Evolutionary conservation across 306 rosid genomes (phyloP).

Genomic region (Sindora glabra): DNA sequence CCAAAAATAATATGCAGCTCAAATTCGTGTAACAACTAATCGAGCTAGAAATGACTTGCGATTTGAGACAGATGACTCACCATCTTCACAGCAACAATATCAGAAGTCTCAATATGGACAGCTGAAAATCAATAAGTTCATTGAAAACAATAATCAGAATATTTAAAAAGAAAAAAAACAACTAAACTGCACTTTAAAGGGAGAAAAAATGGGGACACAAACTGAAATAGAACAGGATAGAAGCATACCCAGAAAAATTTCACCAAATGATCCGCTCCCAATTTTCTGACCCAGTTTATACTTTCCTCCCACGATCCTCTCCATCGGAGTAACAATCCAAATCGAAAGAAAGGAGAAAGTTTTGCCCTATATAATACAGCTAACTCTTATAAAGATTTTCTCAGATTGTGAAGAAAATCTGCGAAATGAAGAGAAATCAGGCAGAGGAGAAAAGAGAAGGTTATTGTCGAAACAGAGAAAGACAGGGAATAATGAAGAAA

Average conservation of each 20-base stretch:
- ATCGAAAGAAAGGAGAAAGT: not conserved
- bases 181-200: not conserved
- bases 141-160: not conserved
- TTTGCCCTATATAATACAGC: no score
- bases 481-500: not conserved
- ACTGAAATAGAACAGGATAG: not conserved
- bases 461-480: not conserved
- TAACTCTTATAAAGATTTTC: no score
- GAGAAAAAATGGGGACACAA: not conserved
- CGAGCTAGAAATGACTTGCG: not conserved
- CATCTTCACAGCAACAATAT: conserved; percentile 65
- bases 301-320: conserved; percentile 54
- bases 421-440: not conserved
- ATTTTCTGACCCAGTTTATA: conserved; percentile 67
- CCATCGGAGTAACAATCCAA: conserved; percentile 29
- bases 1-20: not conserved
- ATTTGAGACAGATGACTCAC: no score
- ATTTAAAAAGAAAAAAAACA: not conserved
- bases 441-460: not conserved
- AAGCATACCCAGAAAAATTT: conserved; percentile 49
- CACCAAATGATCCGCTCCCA: conserved; percentile 73
- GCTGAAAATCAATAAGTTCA: conserved; percentile 30
- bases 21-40: not conserved
- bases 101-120: conserved; percentile 41
- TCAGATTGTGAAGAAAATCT: no score